These are phyloP conservation scores for Hemerocallis citrina DNA, from an alignment of 106 monocot species.

Conservation along the genomic window DNA sequence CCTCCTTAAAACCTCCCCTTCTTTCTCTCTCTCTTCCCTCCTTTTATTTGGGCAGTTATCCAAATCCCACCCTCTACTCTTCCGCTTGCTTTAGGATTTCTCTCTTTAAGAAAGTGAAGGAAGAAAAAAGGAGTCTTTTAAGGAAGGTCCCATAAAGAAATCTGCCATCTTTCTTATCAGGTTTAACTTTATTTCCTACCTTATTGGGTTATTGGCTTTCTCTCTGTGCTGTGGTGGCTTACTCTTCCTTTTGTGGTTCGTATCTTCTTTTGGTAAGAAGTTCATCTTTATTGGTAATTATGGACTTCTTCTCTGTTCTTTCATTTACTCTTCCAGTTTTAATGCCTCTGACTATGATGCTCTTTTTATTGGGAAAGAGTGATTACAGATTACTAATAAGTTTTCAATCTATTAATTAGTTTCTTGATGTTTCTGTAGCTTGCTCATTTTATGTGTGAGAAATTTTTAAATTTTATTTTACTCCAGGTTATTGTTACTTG, in stretches of 20 bases:
- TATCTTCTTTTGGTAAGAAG: background rate
- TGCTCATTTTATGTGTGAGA: background rate
- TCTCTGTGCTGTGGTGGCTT: conserved; percentile 8
- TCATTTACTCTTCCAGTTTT: background rate
- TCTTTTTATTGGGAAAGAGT: background rate
- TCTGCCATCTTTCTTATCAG: conserved; percentile 7
- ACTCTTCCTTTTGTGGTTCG: background rate
- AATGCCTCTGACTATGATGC: background rate
- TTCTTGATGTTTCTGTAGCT: background rate
- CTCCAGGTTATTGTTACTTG: background rate
- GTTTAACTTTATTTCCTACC: background rate
- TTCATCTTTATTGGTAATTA: background rate
- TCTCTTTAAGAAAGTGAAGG: background rate
- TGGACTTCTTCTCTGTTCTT: background rate
- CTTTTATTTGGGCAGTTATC: conserved; percentile 17
- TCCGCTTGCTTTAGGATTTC: conserved; percentile 1
- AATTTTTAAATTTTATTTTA: background rate
- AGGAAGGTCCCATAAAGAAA: conserved; percentile 7
- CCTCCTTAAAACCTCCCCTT: conserved; percentile 12
- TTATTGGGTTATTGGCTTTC: background rate
- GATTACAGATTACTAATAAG: no score
- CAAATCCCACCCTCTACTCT: conserved; percentile 27
- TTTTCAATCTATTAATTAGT: background rate
- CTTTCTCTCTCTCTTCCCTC: conserved; percentile 2
- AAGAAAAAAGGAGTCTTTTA: background rate